phyloP scores from a whole-genome alignment of 169 alveolate genomes.

The Plasmodium vivax region DNA sequence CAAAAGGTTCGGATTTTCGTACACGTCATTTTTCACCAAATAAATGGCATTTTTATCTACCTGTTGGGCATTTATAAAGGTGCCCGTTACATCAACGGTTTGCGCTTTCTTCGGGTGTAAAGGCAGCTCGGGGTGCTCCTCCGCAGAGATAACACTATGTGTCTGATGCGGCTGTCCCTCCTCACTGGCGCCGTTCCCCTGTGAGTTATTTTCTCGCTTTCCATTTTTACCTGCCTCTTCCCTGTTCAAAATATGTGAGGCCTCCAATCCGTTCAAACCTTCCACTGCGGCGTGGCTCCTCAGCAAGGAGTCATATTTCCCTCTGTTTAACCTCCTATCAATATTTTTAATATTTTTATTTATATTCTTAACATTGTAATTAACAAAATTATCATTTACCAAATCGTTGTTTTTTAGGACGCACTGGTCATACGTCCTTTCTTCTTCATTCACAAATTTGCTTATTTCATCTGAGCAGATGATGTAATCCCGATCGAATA shows the following conservation, averaged over 20 bases:
- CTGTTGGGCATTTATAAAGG: conserved; percentile 10
- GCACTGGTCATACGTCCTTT: conserved; percentile 55
- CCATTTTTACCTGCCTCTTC: not conserved
- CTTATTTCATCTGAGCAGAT: conserved; percentile 64
- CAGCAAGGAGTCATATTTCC: not conserved
- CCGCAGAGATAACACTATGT: not conserved
- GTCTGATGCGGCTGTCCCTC: not conserved
- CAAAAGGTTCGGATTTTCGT: conserved; percentile 52
- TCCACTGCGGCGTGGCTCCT: not conserved
- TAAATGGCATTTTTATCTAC: conserved; percentile 44
- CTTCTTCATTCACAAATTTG: conserved; percentile 51
- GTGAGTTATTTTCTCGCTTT: not conserved
- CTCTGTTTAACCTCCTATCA: conserved; percentile 26
- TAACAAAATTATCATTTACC: conserved; percentile 32
- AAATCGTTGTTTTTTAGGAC: conserved; percentile 53
- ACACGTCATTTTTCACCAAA: conserved; percentile 51
- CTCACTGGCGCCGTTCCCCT: not conserved
- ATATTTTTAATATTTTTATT: conserved; percentile 59
- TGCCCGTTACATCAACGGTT: conserved; percentile 35
- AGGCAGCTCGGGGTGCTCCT: not conserved
- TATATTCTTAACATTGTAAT: conserved; percentile 55
- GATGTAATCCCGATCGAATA: conserved; percentile 57
- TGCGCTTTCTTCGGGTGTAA: not conserved
- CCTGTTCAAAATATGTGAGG: not conserved
- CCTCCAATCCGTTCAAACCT: not conserved